A percentile compares a stretch with the other conserved stretches of the same genome.
Conservation (phyloP, 2,329 filamentous ascomycete species). For the Lasiodiplodia sp. region DNA sequence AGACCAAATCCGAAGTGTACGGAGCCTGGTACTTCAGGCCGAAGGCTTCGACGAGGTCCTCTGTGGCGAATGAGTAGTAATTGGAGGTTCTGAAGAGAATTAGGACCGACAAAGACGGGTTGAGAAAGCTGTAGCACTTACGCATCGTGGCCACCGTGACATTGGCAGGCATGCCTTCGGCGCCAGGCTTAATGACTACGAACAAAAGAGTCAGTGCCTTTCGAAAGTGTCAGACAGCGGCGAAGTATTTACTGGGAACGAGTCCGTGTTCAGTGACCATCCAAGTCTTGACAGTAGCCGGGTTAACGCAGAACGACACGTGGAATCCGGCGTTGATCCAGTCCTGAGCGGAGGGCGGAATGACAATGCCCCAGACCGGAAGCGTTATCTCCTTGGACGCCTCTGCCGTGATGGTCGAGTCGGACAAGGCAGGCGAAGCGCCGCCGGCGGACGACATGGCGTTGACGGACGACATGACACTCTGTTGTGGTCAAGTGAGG, state of each 20-base stretch:
- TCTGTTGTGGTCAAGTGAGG: too few species aligned
- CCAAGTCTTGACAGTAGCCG: not conserved
- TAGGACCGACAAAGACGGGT: not conserved
- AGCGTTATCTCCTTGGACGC: not conserved
- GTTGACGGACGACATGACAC: not conserved
- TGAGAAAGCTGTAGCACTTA: not conserved
- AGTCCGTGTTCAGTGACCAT: not conserved
- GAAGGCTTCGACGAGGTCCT: not conserved
- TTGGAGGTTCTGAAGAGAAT: not conserved
- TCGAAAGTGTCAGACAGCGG: not conserved
- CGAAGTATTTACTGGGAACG: not conserved
- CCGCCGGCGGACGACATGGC: not conserved
- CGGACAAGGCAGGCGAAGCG: not conserved
- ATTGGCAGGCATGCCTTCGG: not conserved
- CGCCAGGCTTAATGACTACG: not conserved
- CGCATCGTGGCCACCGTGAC: not conserved
- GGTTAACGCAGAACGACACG: not conserved
- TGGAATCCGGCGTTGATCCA: slow-evolving; percentile 8
- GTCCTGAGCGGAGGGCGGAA: slow-evolving; percentile 2
- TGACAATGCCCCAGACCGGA: not conserved
- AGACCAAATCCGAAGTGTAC: not conserved
- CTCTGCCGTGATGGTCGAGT: not conserved
- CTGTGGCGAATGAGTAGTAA: not conserved
- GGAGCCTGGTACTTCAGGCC: not conserved
- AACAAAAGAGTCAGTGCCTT: not conserved